Percentiles rank a stretch among this genome's conserved stretches.
Evolutionary conservation across 176 grass and related monocot genomes (phyloP).

Genomic region (Ampelocalamus luodianensis): DNA sequence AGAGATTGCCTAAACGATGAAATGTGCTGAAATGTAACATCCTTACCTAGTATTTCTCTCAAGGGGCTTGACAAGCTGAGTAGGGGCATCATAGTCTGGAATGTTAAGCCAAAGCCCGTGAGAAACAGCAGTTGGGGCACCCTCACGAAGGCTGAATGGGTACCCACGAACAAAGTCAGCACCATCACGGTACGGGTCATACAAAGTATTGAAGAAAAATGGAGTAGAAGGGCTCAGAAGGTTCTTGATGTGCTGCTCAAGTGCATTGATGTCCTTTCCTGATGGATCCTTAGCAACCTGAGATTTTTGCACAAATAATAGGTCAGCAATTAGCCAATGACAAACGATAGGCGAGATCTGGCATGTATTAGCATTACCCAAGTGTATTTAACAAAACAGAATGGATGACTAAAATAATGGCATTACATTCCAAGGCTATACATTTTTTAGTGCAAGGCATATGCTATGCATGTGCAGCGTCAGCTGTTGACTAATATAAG

Average conservation of each 20-base stretch:
- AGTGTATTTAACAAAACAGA: not conserved
- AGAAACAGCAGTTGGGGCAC: constrained; percentile 65
- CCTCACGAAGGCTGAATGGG: constrained; percentile 76
- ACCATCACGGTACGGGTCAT: constrained; percentile 69
- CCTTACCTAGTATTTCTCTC: constrained; percentile 63
- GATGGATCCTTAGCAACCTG: constrained; percentile 76
- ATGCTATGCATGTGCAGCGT: not conserved
- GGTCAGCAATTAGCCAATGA: not conserved
- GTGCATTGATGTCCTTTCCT: constrained; percentile 71
- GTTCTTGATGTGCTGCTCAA: constrained; percentile 71
- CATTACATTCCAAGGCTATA: not conserved
- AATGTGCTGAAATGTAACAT: not conserved
- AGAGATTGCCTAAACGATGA: not conserved
- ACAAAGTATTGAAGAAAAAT: constrained; percentile 76
- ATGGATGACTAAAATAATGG: constrained; percentile 1
- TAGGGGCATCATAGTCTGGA: constrained; percentile 78
- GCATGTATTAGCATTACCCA: too few relatives aligned
- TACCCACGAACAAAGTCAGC: constrained; percentile 77
- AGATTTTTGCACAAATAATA: constrained; percentile 17
- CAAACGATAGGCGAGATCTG: not conserved
- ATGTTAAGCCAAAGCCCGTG: constrained; percentile 81
- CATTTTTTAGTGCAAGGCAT: constrained; percentile 13
- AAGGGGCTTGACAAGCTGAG: constrained; percentile 72
- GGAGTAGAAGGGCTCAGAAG: constrained; percentile 72
- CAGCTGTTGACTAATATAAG: not conserved